These are phyloP conservation scores for Neurospora sp. DNA, from an alignment of 2,329 filamentous ascomycete genomes.

Conservation along the genomic window DNA sequence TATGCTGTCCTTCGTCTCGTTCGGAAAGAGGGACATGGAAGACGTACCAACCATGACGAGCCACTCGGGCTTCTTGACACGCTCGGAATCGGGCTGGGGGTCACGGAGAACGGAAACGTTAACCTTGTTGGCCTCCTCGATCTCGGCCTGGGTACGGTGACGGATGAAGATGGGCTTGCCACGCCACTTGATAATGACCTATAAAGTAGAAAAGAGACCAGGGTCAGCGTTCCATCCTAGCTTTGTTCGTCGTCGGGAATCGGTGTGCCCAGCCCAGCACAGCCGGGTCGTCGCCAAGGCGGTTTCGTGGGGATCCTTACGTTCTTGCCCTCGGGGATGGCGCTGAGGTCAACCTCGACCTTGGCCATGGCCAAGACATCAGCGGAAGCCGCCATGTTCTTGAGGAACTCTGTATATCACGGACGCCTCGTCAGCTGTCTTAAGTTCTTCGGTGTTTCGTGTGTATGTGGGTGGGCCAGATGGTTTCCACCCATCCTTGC, in stretches of 20 bases:
- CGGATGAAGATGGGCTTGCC: conserved; percentile 99
- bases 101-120: conserved; percentile 79
- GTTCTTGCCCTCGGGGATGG: conserved; percentile 99
- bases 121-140: conserved; percentile 85
- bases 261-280: not conserved
- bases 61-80: conserved; percentile 98
- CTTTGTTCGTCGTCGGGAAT: not conserved
- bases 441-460: not conserved
- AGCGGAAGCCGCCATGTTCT: conserved; percentile 99
- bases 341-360: conserved; percentile 88
- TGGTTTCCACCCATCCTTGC: not conserved
- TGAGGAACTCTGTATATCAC: conserved; percentile 72
- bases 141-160: conserved; percentile 88
- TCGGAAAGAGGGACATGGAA: not conserved
- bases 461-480: not conserved
- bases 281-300: not conserved
- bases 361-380: conserved; percentile 98
- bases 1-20: not conserved
- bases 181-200: conserved; percentile 99
- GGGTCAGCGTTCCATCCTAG: not conserved
- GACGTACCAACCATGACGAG: conserved; percentile 87
- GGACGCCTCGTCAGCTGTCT: conserved; percentile 13
- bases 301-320: conserved; percentile 43
- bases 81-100: conserved; percentile 81
- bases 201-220: conserved; percentile 5